Base-by-base conservation (phyloP, 1,139 yeast species). In the Candida pseudoviswanathii region DNA sequence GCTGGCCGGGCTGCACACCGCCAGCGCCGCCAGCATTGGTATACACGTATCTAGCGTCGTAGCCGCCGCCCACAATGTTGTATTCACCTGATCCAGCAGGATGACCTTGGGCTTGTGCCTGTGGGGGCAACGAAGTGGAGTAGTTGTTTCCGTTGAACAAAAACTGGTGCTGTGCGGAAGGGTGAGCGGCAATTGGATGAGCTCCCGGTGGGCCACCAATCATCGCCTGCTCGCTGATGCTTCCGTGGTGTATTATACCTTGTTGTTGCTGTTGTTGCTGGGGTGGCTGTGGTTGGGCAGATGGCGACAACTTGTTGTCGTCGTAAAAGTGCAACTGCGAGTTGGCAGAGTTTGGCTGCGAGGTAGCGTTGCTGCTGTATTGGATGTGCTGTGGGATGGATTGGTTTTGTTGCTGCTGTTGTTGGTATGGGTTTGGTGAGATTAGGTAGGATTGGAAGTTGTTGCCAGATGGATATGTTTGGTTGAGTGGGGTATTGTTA, bases 71-170 rank as follows among this genome's bases (percentile, higher is more conserved):
- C 16, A 56, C 51, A n/a, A 54, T 56, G 25, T 11, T 41, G 50
- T 55, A 60, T 45, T 54, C 59, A 43, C 58, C 55, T 49, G 58
- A 53, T 36, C 58, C 57, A 50, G 59, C 60, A 41, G 61, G 51
- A 36, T 56, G 55, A 40, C n/a, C n/a, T 24, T 32, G 41, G 27
- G 25, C 22, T 5, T n/a, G 11, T 41, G 21, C 27, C 24, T 40
- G 45, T 26, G 41, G 47, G 38, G 44, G 48, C 44, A 42, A 24
- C n/a, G 44, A 10, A 33, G 32, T 26, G 10, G 41, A 37, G 11
- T 37, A 37, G 26, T 42, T 32, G 32, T 42, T 42, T 32, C 39
- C 39, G 11, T 33, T 42, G 25, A 10, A 42, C 21, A 42, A 25
- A 26, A n/a, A 42, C 25, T 49, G 38, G 22, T 42, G 39, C 9